Evolutionary conservation across 2,329 filamentous ascomycete species (phyloP), one percentile per base, ranked within the genome.

Genomic region (Endoconidiophora laricicola): DNA sequence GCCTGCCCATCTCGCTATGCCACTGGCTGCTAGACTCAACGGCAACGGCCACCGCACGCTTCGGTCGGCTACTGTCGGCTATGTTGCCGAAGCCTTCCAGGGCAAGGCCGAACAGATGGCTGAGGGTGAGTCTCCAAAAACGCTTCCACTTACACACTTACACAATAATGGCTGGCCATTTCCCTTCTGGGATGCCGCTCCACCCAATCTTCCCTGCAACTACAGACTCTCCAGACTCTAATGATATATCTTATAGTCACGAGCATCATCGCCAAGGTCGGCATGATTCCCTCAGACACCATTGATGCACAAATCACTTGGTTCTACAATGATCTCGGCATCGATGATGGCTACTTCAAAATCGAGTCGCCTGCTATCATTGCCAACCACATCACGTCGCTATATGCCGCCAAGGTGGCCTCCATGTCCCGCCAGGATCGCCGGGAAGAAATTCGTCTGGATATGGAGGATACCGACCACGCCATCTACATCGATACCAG

Each of bases 401-500:
- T 98, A 45, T 98, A 96, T 62, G 91, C 91, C 49, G 91, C 90
- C 63, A 96, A 96, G 70, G 81, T 96, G 44, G 91, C 91, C 37
- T 88, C 91, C 6, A 91, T 85, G 63, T 86, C 90, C 36, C 80
- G 91, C 52, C 84, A 93, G 64, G 90, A 96, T 67, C 93, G 93
- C 72, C 81, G 82, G 57, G 76, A 96, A 59, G 88, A 96, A 67
- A 95, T 98, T 59, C 79, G 88, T 55, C 70, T 98, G 40, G 90
- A 96, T 63, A 95, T 95, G 77, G 91, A 98, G 67, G 86, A 86
- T 20, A 70, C 74, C 53, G 91, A 96, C 63, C 91, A 96, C 62
- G 91, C 91, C 53, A 93, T 96, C 61, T 98, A 96, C 69, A 96
- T 98, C 58, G 91, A 98, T 64, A 98, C 91, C 50, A 95, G 88